Evolutionary conservation across 495 filamentous ascomycete genomes (phyloP).

Genomic region (Talaromyces trachyspermus): DNA sequence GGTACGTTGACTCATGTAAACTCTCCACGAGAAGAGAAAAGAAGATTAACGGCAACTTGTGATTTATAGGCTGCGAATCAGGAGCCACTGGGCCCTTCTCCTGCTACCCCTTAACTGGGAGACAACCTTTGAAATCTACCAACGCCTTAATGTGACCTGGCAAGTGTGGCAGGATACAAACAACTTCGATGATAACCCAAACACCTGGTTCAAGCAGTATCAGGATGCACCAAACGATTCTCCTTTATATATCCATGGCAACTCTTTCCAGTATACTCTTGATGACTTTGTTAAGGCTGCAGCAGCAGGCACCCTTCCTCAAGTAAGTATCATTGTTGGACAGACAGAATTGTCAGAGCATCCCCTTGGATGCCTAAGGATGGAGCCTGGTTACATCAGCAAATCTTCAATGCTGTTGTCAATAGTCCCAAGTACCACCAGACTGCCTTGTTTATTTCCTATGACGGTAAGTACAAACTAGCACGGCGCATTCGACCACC

Average conservation of each 20-base stretch:
- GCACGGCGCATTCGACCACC: too few relatives aligned
- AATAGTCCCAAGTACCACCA: constrained; percentile 41
- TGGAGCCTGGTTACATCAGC: constrained; percentile 50
- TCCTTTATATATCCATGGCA: constrained; percentile 34
- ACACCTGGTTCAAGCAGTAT: constrained; percentile 49
- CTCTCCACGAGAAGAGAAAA: constrained; percentile 13
- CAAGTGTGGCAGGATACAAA: constrained; percentile 46
- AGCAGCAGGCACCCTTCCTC: constrained; percentile 44
- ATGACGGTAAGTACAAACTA: too few relatives aligned
- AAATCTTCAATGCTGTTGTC: constrained; percentile 44
- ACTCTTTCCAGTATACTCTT: constrained; percentile 33
- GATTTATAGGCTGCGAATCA: constrained; percentile 6
- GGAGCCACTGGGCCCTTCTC: background rate
- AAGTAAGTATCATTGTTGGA: constrained; percentile 46
- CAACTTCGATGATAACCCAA: constrained; percentile 50
- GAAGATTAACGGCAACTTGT: constrained; percentile 27
- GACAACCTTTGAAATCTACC: constrained; percentile 44
- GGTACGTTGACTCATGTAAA: constrained; percentile 13
- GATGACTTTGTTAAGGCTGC: constrained; percentile 44
- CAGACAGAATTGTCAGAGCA: constrained; percentile 46
- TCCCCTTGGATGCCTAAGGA: constrained; percentile 47
- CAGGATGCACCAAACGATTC: constrained; percentile 33
- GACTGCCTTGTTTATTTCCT: constrained; percentile 46
- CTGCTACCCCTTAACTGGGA: constrained; percentile 50
- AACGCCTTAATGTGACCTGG: constrained; percentile 47